Base-by-base conservation (phyloP, 176 grass and related monocot genomes). In the Paspalum notatum region DNA sequence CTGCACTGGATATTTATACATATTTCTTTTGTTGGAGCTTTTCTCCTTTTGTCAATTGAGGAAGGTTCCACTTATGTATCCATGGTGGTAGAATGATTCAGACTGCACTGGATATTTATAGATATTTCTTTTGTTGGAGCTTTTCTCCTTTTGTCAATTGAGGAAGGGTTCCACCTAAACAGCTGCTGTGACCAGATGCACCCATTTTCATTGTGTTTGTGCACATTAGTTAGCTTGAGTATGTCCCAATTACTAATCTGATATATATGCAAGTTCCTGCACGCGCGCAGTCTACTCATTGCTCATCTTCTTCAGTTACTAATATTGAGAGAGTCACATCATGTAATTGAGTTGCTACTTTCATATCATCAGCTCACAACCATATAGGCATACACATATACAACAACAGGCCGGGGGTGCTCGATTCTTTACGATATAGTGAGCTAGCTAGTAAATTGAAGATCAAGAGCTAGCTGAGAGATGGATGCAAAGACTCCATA, bases 401-500 rank as follows among this genome's bases (percentile, higher is more conserved):
- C 47, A 15, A 3, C 12, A 49, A 14, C 47, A 32, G 32, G 32
- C 54, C 9, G 21, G 21, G 25, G 59, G 12, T 26, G 25, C 12
- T 61, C 12, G 8, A 58, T 27, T 55, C 18, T 56, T 6, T 18
- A 54, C 57, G 59, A 15, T 32, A 12, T 16, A 56, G 20, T 18
- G 4, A 56, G 54, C 9, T 58, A 22, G 22, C 22, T 60, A 59
- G 9, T 24, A 58, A 14, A 62, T 14, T 42, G 40, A 67, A 67
- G 64, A 24, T 22, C 32, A 58, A 57, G n/a, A 57, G n/a, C 10
- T 57, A 18, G 2, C 18, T 1, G 5, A 8, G n/a, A 15, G 32
- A 85, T 68, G 62, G 74, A 61, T 9, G 12, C 67, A 12, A 77
- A 64, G 14, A 82, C 82, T 49, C 90, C 83, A 4, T 92, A 89